Base-by-base conservation (phyloP, 306 rosid species). In the Begonia loranthoides region DNA sequence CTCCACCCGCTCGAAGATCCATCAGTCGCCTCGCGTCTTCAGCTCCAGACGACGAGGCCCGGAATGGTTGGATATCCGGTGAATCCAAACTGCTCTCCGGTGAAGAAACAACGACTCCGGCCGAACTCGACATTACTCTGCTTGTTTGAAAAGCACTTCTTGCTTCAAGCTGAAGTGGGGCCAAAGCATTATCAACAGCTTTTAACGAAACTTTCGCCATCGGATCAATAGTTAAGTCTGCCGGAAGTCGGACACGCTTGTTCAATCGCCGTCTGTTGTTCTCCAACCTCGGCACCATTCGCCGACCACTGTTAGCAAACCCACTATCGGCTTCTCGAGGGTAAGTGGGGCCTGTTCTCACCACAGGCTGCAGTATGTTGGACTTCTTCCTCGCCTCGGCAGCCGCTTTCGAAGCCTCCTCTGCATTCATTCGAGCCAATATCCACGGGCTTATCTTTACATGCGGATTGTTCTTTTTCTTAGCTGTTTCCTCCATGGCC, bases 371-470 rank as follows among this genome's bases (percentile, higher is more conserved):
- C 63, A 90, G 76, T 64, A 86, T 86, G 61, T 83, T 90, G 17
- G 99, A 90, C 60, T 78, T 90, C 51, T 86, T 90, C 60, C 99
- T 82, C 36, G 99, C 99, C 68, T 90, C 94, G 43, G 99, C 99
- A 1, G 99, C 95, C 12, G 94, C 94, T 68, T 73, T 90, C 51
- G 95, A 86, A 61, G 86, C 87, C 69, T 90, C 93, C 61, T 86
- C 99, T 41, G 82, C 88, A 58, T 90, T 86, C 55, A 86, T 66
- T 41, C 94, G 78, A 13, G 95, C 99, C 67, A 90, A 67, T 15
- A 87, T 68, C 95, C 95, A 90, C 2, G 99, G 95, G 73, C 94
- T 90, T 41, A 90, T 90, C 83, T 77, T 90, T 61, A 90, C 94
- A 16, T 87, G 70, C 14, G 71, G 77, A 3, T 80, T 61, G 65